Evolutionary conservation across 805 yeast genomes (phyloP).

Genomic region (Lachancea quebecensis): DNA sequence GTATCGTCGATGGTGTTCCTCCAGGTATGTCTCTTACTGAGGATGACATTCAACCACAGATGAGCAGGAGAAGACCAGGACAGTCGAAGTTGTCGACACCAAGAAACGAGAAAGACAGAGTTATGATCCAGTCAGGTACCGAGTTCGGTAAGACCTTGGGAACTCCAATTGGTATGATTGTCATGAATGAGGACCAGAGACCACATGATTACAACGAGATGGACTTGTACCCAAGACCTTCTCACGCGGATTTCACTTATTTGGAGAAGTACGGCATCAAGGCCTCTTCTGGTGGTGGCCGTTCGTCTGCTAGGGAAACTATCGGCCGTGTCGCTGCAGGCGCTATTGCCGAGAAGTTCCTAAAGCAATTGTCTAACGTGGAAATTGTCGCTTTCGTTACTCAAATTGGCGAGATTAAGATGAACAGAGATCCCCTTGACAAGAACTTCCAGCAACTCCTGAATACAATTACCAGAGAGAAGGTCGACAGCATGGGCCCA

Average conservation of each 20-base stretch:
- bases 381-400: constrained; percentile 96
- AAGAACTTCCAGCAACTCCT: constrained; percentile 60
- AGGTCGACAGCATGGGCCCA: constrained; percentile 82
- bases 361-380: constrained; percentile 66
- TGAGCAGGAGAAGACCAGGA: constrained; percentile 96
- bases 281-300: constrained; percentile 95
- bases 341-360: constrained; percentile 92
- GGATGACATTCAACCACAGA: constrained; percentile 88
- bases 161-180: constrained; percentile 92
- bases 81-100: constrained; percentile 91
- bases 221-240: constrained; percentile 93
- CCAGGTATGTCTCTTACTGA: constrained; percentile 86
- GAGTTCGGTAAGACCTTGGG: constrained; percentile 89
- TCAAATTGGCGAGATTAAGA: constrained; percentile 76
- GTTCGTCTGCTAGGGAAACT: constrained; percentile 95
- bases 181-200: constrained; percentile 90
- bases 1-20: constrained; percentile 97
- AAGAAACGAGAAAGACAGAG: constrained; percentile 89
- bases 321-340: constrained; percentile 99
- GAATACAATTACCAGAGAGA: constrained; percentile 75
- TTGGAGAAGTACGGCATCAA: constrained; percentile 84
- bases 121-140: constrained; percentile 89
- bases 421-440: constrained; percentile 65
- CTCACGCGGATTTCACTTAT: constrained; percentile 96
- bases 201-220: constrained; percentile 95